These are phyloP conservation scores for Plectosphaerella cucumerina DNA, from an alignment of 2,329 filamentous ascomycete genomes.

Conservation along the genomic window DNA sequence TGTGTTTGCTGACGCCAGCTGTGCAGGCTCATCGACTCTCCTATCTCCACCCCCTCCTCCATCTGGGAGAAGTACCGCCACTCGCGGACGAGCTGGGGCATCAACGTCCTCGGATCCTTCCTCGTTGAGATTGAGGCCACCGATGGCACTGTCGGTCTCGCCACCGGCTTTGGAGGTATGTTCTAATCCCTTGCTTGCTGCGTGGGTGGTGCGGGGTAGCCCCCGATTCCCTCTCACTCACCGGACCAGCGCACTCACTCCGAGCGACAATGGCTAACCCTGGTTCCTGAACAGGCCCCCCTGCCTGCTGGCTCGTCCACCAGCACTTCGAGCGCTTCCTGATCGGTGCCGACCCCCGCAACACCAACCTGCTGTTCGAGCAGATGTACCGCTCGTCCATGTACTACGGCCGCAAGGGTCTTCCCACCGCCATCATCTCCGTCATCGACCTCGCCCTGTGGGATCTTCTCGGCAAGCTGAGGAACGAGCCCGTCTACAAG, in stretches of 20 bases:
- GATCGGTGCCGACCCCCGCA: slow-evolving; percentile 80
- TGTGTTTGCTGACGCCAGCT: slow-evolving; percentile 33
- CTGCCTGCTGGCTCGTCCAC: slow-evolving; percentile 89
- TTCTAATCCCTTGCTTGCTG: neutral
- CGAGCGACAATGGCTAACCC: neutral
- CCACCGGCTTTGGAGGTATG: slow-evolving; percentile 82
- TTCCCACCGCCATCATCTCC: slow-evolving; percentile 86
- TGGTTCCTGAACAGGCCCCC: slow-evolving; percentile 53
- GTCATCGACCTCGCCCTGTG: slow-evolving; percentile 91
- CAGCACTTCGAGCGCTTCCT: slow-evolving; percentile 93
- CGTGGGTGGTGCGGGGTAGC: neutral
- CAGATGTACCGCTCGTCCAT: slow-evolving; percentile 95
- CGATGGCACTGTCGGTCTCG: slow-evolving; percentile 90
- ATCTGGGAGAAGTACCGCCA: slow-evolving; percentile 83
- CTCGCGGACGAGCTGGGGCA: slow-evolving; percentile 89
- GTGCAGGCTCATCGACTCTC: slow-evolving; percentile 80
- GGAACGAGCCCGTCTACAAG: slow-evolving; percentile 91
- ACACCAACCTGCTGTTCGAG: slow-evolving; percentile 90
- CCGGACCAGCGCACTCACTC: no score
- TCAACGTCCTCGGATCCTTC: slow-evolving; percentile 92
- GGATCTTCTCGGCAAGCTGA: slow-evolving; percentile 88
- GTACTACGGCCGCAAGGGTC: slow-evolving; percentile 94
- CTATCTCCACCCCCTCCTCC: slow-evolving; percentile 90
- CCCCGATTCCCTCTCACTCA: no score
- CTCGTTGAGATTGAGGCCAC: slow-evolving; percentile 83